These are phyloP conservation scores for Jackrogersella minutella DNA, from an alignment of 495 filamentous ascomycete species.

Conservation along the genomic window DNA sequence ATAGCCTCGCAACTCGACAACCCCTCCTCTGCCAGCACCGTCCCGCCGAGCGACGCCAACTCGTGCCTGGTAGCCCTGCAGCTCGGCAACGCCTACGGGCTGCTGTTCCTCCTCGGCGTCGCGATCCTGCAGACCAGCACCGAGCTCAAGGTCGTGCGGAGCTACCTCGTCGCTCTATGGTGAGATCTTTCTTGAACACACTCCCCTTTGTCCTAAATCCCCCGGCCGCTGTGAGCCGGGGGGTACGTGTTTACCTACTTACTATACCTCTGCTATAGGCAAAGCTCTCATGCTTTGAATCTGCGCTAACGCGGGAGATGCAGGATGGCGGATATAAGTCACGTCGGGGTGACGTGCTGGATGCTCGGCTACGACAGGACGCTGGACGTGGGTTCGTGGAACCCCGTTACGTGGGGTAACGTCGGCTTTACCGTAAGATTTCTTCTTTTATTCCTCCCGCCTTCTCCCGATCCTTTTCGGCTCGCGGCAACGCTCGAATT, in stretches of 20 bases:
- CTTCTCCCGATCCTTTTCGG: too few relatives aligned
- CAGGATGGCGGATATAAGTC: conserved; percentile 70
- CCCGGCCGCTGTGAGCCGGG: too few relatives aligned
- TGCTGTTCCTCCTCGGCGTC: conserved; percentile 69
- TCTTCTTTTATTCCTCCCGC: background rate
- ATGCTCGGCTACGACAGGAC: conserved; percentile 64
- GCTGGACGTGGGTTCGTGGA: conserved; percentile 67
- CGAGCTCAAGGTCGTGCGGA: conserved; percentile 70
- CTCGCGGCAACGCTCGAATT: too few relatives aligned
- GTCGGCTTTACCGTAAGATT: conserved; percentile 69
- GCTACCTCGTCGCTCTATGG: conserved; percentile 70
- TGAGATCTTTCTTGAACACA: conserved; percentile 24
- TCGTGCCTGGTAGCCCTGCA: conserved; percentile 55
- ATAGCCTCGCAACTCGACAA: conserved; percentile 64
- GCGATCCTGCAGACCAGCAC: conserved; percentile 67
- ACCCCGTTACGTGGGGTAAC: conserved; percentile 76
- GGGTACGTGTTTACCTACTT: background rate
- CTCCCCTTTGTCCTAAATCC: too few relatives aligned
- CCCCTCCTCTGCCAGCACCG: conserved; percentile 35
- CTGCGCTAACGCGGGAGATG: background rate
- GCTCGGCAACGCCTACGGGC: conserved; percentile 71
- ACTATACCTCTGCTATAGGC: background rate
- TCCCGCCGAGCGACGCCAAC: conserved; percentile 37
- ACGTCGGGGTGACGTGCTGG: conserved; percentile 68
- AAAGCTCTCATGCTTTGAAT: too few relatives aligned